phyloP scores from a whole-genome alignment of 257 asterid genomes.

The Parsonsia alboflavescens region DNA sequence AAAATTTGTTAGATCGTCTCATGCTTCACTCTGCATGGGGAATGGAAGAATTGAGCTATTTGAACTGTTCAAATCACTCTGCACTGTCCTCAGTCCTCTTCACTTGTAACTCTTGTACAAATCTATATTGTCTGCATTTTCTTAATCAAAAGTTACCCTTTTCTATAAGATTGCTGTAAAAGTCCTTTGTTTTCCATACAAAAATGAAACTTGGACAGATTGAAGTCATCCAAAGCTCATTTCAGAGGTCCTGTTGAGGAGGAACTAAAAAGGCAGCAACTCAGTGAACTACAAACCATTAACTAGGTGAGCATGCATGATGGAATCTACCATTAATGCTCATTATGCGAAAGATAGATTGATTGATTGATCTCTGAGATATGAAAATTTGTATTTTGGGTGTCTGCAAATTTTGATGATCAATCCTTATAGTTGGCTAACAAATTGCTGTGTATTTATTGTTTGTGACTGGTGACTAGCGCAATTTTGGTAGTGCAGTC shows the following conservation, averaged over 20 bases:
- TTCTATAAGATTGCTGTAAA: neutral
- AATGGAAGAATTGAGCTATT: neutral
- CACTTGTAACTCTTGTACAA: neutral
- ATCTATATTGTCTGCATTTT: neutral
- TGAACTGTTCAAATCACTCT: neutral
- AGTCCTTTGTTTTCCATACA: too few relatives aligned
- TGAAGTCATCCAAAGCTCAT: neutral
- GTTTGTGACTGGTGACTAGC: conserved; percentile 4
- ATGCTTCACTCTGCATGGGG: neutral
- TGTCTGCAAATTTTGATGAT: neutral
- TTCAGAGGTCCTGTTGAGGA: neutral
- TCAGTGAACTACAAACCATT: neutral
- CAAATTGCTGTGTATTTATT: neutral
- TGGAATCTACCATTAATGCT: neutral
- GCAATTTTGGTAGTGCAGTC: conserved; percentile 7
- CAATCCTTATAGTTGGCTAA: neutral
- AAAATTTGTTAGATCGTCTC: neutral
- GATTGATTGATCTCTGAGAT: conserved; percentile 9
- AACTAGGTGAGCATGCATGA: neutral
- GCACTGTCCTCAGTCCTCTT: neutral
- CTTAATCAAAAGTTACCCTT: neutral
- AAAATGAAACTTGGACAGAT: neutral
- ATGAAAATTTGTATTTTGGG: neutral
- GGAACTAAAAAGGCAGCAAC: neutral
- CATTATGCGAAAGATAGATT: neutral